A percentile compares a stretch with the other conserved stretches of the same genome.
Conservation (phyloP, 2,329 filamentous ascomycete genomes). For the Dactylellina leptospora region DNA sequence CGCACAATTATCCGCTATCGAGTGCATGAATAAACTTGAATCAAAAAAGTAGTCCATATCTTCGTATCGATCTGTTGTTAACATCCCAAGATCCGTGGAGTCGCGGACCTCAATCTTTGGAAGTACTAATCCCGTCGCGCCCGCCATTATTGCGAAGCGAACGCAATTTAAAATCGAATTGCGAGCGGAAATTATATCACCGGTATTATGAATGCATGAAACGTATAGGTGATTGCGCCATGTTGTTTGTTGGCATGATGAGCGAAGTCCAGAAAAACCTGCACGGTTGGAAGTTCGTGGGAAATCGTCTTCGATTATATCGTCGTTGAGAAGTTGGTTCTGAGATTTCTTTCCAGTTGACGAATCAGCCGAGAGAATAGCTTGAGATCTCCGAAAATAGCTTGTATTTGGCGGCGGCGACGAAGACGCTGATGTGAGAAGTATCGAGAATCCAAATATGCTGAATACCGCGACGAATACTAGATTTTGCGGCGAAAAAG, state of each 20-base stretch:
- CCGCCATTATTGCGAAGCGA: slow-evolving; percentile 65
- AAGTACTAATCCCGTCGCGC: slow-evolving; percentile 63
- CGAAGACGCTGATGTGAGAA: background rate
- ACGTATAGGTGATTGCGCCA: slow-evolving; percentile 56
- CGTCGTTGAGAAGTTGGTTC: slow-evolving; percentile 18
- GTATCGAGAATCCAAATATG: background rate
- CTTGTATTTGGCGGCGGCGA: too few species aligned
- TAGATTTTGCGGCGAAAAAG: background rate
- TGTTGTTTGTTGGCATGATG: background rate
- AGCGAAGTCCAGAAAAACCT: background rate
- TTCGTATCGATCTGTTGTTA: slow-evolving; percentile 61
- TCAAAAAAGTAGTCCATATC: slow-evolving; percentile 65
- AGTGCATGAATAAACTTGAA: slow-evolving; percentile 60
- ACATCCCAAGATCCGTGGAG: slow-evolving; percentile 61
- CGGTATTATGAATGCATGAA: slow-evolving; percentile 66
- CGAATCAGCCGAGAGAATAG: too few species aligned
- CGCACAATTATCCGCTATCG: slow-evolving; percentile 61
- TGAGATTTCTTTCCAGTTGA: too few species aligned
- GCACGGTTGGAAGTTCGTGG: background rate
- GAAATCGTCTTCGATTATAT: background rate
- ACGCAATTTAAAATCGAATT: slow-evolving; percentile 66
- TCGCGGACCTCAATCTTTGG: slow-evolving; percentile 63
- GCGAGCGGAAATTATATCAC: slow-evolving; percentile 65
- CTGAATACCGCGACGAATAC: background rate
- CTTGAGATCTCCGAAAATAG: too few species aligned